Evolutionary conservation across 2,329 filamentous ascomycete genomes (phyloP).

Genomic region (Sclerotinia minor): DNA sequence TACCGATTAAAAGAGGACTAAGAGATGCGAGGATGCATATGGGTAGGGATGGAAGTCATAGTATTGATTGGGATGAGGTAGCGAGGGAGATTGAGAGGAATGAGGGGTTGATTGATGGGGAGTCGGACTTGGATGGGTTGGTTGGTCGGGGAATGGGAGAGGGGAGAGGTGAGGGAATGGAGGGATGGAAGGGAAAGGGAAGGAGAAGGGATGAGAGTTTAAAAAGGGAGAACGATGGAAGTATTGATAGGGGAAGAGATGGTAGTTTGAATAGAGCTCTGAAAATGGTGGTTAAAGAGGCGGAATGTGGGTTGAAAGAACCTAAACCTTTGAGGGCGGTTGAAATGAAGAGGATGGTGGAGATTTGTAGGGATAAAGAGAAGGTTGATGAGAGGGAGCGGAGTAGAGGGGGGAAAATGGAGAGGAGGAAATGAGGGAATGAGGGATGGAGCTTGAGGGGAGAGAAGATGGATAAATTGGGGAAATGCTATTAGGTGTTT

Average conservation of each 20-base stretch:
- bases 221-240: neutral
- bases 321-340: constrained; percentile 38
- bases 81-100: constrained; percentile 1
- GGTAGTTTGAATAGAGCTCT: constrained; percentile 1
- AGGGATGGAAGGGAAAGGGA: neutral
- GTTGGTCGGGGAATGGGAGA: neutral
- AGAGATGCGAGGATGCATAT: constrained; percentile 6
- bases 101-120: neutral
- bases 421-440: neutral
- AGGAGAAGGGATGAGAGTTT: neutral
- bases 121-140: neutral
- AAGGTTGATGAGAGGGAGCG: constrained; percentile 27
- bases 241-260: no score
- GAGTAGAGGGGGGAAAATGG: constrained; percentile 7
- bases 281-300: constrained; percentile 38
- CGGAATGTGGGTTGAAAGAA: constrained; percentile 36
- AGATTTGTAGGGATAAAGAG: constrained; percentile 35
- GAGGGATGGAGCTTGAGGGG: neutral
- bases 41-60: neutral
- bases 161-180: neutral
- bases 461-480: neutral
- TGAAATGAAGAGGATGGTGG: constrained; percentile 39
- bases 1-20: neutral
- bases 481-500: constrained; percentile 4
- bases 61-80: constrained; percentile 5